Evolutionary conservation across 163 green algal species (phyloP).

Genomic region (Chlamydomonas reinhardtii): DNA sequence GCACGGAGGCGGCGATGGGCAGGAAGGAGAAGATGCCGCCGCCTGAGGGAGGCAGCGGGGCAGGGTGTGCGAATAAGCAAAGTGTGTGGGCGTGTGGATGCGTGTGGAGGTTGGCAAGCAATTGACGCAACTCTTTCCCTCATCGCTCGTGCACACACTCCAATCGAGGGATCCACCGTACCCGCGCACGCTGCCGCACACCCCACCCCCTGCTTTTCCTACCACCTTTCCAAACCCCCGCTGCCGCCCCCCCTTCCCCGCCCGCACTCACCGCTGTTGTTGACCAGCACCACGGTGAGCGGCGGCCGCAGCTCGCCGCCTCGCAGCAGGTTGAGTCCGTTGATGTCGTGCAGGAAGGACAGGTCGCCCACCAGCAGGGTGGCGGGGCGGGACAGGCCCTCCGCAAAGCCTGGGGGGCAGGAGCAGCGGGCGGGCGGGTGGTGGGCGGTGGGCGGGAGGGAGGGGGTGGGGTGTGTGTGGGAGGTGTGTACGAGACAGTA

Average conservation of each 20-base stretch:
- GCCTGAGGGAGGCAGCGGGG: conserved; percentile 61
- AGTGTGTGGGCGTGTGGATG: not conserved
- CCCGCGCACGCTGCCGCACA: too few species aligned
- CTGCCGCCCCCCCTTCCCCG: too few species aligned
- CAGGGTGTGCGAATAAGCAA: too few species aligned
- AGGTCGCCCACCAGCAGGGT: conserved; percentile 96
- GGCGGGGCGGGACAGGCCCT: conserved; percentile 73
- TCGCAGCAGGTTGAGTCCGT: conserved; percentile 93
- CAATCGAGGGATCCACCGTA: too few species aligned
- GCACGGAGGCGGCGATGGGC: conserved; percentile 83
- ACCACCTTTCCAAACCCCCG: too few species aligned
- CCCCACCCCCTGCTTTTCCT: too few species aligned
- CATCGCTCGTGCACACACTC: too few species aligned
- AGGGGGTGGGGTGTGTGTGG: too few species aligned
- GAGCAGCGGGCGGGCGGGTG: not conserved
- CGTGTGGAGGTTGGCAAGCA: too few species aligned
- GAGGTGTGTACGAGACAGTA: too few species aligned
- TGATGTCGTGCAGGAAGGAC: conserved; percentile 97
- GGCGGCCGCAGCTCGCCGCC: conserved; percentile 80
- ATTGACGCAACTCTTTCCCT: too few species aligned
- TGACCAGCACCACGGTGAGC: conserved; percentile 96
- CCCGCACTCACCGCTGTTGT: conserved; percentile 78
- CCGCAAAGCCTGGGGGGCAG: conserved; percentile 78
- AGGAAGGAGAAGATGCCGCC: conserved; percentile 98
- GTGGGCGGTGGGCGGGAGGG: not conserved